These are phyloP conservation scores for Suillus weaverae DNA, from an alignment of 768 basidiomycete species.

Conservation along the genomic window DNA sequence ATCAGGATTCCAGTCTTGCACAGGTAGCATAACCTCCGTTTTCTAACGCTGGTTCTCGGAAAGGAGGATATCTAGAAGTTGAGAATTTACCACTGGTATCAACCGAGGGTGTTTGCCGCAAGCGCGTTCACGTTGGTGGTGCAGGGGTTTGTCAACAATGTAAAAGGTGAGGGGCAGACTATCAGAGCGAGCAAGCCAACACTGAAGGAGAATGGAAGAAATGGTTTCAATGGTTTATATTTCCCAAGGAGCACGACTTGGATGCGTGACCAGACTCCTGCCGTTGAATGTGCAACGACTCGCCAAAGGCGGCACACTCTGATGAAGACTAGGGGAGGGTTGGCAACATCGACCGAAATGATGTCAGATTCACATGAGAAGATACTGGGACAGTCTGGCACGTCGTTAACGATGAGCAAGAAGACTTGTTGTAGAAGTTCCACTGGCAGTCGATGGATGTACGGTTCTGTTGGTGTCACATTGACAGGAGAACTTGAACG, in stretches of 20 bases:
- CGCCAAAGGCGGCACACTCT: neutral
- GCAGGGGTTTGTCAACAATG: neutral
- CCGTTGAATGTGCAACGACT: neutral
- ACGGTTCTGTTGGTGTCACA: neutral
- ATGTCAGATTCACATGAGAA: neutral
- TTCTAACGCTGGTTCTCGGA: too few relatives aligned
- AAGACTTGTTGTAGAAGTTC: neutral
- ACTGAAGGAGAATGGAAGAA: neutral
- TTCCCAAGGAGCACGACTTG: neutral
- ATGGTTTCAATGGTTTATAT: neutral
- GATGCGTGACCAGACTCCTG: neutral
- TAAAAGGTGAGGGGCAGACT: neutral
- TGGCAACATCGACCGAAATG: neutral
- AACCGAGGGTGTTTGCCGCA: too few relatives aligned
- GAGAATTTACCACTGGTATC: too few relatives aligned
- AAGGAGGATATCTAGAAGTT: too few relatives aligned
- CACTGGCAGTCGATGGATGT: neutral
- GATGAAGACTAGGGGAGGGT: neutral
- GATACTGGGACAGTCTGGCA: neutral
- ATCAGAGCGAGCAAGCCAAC: neutral
- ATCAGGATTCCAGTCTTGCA: too few relatives aligned
- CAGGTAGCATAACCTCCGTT: too few relatives aligned
- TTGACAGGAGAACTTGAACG: neutral
- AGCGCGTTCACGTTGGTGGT: too few relatives aligned
- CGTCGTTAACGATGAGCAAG: neutral